Evolutionary conservation across 1,284 basidiomycete genomes (phyloP).

Genomic region (Trametes versicolor): DNA sequence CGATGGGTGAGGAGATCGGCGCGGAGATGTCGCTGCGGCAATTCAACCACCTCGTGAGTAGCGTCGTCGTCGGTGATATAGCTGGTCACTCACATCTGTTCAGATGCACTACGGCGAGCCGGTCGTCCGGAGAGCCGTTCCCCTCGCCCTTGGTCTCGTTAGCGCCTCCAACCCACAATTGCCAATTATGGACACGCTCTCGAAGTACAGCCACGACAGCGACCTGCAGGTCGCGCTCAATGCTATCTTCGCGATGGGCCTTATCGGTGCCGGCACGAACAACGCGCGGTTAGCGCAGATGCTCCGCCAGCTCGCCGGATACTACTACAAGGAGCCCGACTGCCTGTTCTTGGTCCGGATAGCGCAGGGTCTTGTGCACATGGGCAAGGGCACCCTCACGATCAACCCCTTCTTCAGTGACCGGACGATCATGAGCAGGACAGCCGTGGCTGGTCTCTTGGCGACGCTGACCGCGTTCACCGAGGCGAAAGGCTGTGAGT

Average conservation of each 20-base stretch:
- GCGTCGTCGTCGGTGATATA: neutral
- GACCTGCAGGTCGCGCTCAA: constrained; percentile 97
- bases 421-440: constrained; percentile 88
- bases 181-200: constrained; percentile 96
- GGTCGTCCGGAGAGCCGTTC: constrained; percentile 92
- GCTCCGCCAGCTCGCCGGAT: constrained; percentile 95
- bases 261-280: constrained; percentile 98
- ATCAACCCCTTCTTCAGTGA: constrained; percentile 98
- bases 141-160: constrained; percentile 94
- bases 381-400: constrained; percentile 99
- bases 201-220: constrained; percentile 99
- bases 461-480: constrained; percentile 93
- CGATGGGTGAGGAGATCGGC: constrained; percentile 99
- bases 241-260: constrained; percentile 98
- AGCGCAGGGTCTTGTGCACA: constrained; percentile 96
- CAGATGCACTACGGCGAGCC: constrained; percentile 99
- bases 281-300: constrained; percentile 98
- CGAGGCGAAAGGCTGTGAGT: constrained; percentile 92
- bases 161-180: constrained; percentile 97
- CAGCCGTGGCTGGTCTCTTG: constrained; percentile 92
- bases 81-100: constrained; percentile 19
- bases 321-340: constrained; percentile 98
- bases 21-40: constrained; percentile 96
- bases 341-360: constrained; percentile 97
- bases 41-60: constrained; percentile 90